phyloP scores from a whole-genome alignment of 805 yeast genomes.

The Citeromyces nyonsensis region DNA sequence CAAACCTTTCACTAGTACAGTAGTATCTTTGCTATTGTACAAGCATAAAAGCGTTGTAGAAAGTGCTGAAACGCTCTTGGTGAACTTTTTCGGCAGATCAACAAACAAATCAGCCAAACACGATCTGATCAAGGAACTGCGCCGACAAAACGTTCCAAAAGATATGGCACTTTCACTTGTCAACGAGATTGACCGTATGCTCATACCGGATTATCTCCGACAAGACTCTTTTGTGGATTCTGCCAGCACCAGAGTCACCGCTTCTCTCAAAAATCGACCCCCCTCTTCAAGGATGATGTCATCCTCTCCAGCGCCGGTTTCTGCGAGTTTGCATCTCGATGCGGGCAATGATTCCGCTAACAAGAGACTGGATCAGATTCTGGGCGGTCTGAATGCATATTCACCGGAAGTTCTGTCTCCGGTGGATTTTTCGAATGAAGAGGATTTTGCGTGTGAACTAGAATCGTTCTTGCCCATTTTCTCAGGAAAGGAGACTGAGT shows the following conservation, averaged over 20 bases:
- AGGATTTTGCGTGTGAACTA: constrained; percentile 12
- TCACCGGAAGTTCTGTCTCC: constrained; percentile 22
- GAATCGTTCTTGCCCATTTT: constrained; percentile 23
- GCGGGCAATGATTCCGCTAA: no score
- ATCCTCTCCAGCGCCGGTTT: no score
- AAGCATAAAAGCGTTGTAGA: not conserved
- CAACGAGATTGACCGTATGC: constrained; percentile 13
- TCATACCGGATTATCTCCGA: constrained; percentile 5
- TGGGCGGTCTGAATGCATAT: constrained; percentile 15
- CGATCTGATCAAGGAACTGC: constrained; percentile 27
- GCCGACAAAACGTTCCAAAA: constrained; percentile 14
- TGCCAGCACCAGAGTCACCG: not conserved
- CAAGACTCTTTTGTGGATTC: not conserved
- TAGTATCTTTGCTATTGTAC: constrained; percentile 10
- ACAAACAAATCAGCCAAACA: constrained; percentile 20
- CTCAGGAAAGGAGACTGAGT: constrained; percentile 69
- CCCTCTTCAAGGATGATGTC: no score
- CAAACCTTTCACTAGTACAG: constrained; percentile 10
- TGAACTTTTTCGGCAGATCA: constrained; percentile 20
- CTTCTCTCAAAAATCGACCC: constrained; percentile 2
- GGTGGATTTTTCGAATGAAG: constrained; percentile 12
- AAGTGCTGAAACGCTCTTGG: constrained; percentile 10
- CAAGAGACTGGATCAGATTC: constrained; percentile 3
- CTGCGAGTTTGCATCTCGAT: no score
- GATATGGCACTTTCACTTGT: constrained; percentile 11